These are phyloP conservation scores for Globisporangium canariense DNA, from an alignment of 352 stramenopile genomes.

Conservation along the genomic window DNA sequence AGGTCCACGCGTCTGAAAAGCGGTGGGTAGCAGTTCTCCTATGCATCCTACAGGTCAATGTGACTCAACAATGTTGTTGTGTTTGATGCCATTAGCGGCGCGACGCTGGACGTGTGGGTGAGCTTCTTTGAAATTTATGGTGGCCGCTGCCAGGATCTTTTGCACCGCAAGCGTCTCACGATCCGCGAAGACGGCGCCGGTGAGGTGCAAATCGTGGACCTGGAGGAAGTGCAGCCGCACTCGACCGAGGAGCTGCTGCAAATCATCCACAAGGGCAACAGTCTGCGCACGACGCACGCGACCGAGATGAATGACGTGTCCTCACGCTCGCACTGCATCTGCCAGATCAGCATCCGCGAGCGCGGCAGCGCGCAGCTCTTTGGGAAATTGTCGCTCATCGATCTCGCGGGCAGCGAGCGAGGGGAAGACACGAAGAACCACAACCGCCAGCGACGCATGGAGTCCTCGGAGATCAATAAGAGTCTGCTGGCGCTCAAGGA, in stretches of 20 bases:
- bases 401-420: constrained; percentile 95
- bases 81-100: constrained; percentile 22
- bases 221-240: constrained; percentile 90
- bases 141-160: constrained; percentile 93
- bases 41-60: background rate
- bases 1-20: constrained; percentile 55
- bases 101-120: constrained; percentile 84
- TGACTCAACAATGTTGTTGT: background rate
- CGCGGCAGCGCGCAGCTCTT: constrained; percentile 42
- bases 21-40: constrained; percentile 14
- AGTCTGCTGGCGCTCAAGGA: constrained; percentile 96
- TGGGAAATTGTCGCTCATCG: constrained; percentile 94
- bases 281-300: constrained; percentile 93
- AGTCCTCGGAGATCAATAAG: constrained; percentile 98
- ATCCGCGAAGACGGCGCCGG: constrained; percentile 93
- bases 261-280: constrained; percentile 92
- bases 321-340: constrained; percentile 94
- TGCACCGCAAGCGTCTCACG: constrained; percentile 88
- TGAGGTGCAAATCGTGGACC: constrained; percentile 94
- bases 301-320: constrained; percentile 96
- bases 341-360: constrained; percentile 88
- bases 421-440: constrained; percentile 94
- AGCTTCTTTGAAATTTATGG: constrained; percentile 98
- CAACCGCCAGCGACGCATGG: constrained; percentile 90
- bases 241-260: constrained; percentile 90